Percentiles rank a stretch among this genome's conserved stretches.
These are phyloP conservation scores for Aegilops tauschii DNA, from an alignment of 176 grass and related monocot species.

Conservation along the genomic window DNA sequence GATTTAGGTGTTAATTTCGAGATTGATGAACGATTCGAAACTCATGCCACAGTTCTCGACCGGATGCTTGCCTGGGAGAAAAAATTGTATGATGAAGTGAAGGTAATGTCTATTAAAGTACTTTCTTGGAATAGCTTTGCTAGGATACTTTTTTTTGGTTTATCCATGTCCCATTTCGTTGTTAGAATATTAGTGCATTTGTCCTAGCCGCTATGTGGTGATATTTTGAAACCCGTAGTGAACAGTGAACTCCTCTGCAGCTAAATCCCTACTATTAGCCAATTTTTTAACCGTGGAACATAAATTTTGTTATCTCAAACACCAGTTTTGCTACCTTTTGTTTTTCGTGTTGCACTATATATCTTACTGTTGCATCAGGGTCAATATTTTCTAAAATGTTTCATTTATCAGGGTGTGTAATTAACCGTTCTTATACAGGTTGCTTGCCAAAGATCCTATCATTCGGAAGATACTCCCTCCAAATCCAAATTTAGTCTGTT, in stretches of 20 bases:
- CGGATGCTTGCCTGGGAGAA: conserved; percentile 99
- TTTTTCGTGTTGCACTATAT: not conserved
- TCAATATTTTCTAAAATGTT: not conserved
- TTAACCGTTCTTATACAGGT: not conserved
- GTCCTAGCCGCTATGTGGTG: not conserved
- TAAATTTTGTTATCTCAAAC: conserved; percentile 2
- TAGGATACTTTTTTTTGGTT: not conserved
- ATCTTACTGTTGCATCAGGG: not conserved
- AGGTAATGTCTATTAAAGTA: conserved; percentile 51
- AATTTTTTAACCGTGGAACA: conserved; percentile 4
- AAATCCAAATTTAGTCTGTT: not conserved
- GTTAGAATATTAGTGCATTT: not conserved
- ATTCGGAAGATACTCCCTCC: not conserved
- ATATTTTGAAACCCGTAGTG: not conserved
- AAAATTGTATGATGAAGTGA: conserved; percentile 94
- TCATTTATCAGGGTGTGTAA: not conserved
- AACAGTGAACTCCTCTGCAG: conserved; percentile 11
- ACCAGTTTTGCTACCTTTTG: not conserved
- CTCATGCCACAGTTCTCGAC: conserved; percentile 88
- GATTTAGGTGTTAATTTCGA: conserved; percentile 58
- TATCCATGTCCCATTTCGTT: not conserved
- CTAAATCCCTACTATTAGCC: not conserved
- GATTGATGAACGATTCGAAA: conserved; percentile 58
- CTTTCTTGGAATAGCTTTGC: conserved; percentile 19
- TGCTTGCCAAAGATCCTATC: not conserved